Conservation (phyloP, 1,139 yeast species). For the Insectozyma bohioensis region DNA sequence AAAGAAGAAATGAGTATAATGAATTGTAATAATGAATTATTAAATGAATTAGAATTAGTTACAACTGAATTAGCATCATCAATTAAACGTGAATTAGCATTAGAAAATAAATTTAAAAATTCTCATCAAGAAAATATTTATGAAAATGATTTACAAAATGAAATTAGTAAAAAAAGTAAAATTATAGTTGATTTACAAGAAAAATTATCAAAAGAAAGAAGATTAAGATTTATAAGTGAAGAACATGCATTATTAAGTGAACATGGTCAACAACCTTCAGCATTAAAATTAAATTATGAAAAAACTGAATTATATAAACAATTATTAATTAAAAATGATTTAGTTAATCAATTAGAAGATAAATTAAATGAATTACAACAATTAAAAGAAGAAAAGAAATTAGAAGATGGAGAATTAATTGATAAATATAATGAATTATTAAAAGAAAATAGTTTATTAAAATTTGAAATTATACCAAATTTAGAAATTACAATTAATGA, state of each 20-base stretch:
- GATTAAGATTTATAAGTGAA: slow-evolving; percentile 65
- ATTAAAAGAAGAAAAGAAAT: slow-evolving; percentile 8
- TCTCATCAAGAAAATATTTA: slow-evolving; percentile 2
- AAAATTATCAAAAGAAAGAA: slow-evolving; percentile 61
- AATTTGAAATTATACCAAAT: slow-evolving; percentile 33
- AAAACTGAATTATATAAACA: slow-evolving; percentile 52
- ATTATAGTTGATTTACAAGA: slow-evolving; percentile 54
- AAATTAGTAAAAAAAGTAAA: slow-evolving; percentile 43
- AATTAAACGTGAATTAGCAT: slow-evolving; percentile 59
- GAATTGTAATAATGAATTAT: slow-evolving; percentile 55
- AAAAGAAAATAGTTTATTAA: slow-evolving; percentile 42
- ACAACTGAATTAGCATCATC: slow-evolving; percentile 73
- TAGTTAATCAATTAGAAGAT: slow-evolving; percentile 43
- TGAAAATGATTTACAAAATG: slow-evolving; percentile 18
- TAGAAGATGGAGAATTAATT: no score
- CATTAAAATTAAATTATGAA: slow-evolving; percentile 56
- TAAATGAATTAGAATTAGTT: slow-evolving; percentile 64
- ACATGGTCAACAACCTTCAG: slow-evolving; percentile 53
- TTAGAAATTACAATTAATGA: slow-evolving; percentile 15
- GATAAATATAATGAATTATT: slow-evolving; percentile 40
- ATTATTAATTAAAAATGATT: slow-evolving; percentile 48
- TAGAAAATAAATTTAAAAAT: slow-evolving; percentile 48
- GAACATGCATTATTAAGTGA: slow-evolving; percentile 62
- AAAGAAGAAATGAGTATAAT: slow-evolving; percentile 64
- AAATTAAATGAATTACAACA: slow-evolving; percentile 34